A percentile compares a stretch with the other conserved stretches of the same genome.
These are phyloP conservation scores for Clitoria ternatea DNA, from an alignment of 306 rosid species.

Conservation along the genomic window DNA sequence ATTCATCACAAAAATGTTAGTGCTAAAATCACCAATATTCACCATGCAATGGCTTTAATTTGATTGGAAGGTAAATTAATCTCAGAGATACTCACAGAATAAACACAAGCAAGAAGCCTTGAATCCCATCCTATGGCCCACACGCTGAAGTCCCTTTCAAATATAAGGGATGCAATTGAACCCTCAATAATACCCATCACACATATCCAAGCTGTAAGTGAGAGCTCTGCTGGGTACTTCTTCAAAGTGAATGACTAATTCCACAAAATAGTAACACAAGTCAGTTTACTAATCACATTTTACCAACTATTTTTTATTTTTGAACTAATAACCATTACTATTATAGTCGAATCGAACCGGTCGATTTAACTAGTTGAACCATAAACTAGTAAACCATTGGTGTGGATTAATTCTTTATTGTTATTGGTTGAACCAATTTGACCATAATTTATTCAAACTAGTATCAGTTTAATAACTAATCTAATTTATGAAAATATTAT, in stretches of 20 bases:
- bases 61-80: neutral
- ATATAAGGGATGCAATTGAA: constrained; percentile 51
- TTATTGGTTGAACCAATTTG: too few relatives aligned
- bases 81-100: constrained; percentile 56
- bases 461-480: too few relatives aligned
- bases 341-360: too few relatives aligned
- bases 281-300: neutral
- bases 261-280: neutral
- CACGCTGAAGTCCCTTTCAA: constrained; percentile 68
- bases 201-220: constrained; percentile 94
- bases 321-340: too few relatives aligned
- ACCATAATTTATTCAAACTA: too few relatives aligned
- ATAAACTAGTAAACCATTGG: too few relatives aligned
- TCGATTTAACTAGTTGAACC: too few relatives aligned
- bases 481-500: too few relatives aligned
- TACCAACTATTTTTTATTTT: neutral
- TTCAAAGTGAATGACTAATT: constrained; percentile 79
- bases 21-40: neutral
- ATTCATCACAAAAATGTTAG: neutral
- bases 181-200: constrained; percentile 71
- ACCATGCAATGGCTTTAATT: neutral
- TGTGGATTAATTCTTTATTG: too few relatives aligned
- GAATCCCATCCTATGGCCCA: constrained; percentile 97
- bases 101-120: constrained; percentile 88
- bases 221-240: constrained; percentile 87